Evolutionary conservation across 2,329 filamentous ascomycete species (phyloP).

Genomic region (Alternaria longipes): DNA sequence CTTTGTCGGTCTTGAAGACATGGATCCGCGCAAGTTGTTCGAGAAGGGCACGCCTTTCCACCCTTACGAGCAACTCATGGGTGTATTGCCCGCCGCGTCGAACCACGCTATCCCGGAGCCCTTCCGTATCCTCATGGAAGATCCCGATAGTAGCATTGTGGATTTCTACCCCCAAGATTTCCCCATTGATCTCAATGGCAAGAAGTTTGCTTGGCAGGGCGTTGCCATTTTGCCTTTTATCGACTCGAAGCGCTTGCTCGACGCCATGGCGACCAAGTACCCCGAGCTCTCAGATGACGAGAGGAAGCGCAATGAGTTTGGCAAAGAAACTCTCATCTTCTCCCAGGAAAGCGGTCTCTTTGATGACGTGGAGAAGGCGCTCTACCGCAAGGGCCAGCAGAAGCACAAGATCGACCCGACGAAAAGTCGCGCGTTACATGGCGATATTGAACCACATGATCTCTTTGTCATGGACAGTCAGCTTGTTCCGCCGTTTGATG

Average conservation of each 20-base stretch:
- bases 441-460: constrained; percentile 81
- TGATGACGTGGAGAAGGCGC: constrained; percentile 80
- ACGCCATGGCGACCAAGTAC: constrained; percentile 84
- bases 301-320: constrained; percentile 77
- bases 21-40: constrained; percentile 75
- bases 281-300: constrained; percentile 81
- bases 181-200: constrained; percentile 91
- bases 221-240: constrained; percentile 95
- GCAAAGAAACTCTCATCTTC: constrained; percentile 82
- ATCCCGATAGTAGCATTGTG: constrained; percentile 88
- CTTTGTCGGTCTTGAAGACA: constrained; percentile 82
- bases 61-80: constrained; percentile 98
- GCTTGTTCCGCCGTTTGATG: constrained; percentile 79
- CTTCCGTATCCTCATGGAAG: constrained; percentile 90
- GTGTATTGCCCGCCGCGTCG: constrained; percentile 91
- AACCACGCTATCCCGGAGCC: constrained; percentile 87
- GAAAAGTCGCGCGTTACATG: constrained; percentile 79
- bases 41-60: constrained; percentile 84
- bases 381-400: constrained; percentile 80
- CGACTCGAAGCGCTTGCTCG: constrained; percentile 84
- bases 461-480: constrained; percentile 85
- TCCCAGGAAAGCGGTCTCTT: constrained; percentile 88
- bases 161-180: constrained; percentile 98
- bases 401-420: constrained; percentile 78
- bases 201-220: constrained; percentile 98